Base-by-base conservation (phyloP, 2,329 filamentous ascomycete species). In the Chrysoporthe deuterocubensis region DNA sequence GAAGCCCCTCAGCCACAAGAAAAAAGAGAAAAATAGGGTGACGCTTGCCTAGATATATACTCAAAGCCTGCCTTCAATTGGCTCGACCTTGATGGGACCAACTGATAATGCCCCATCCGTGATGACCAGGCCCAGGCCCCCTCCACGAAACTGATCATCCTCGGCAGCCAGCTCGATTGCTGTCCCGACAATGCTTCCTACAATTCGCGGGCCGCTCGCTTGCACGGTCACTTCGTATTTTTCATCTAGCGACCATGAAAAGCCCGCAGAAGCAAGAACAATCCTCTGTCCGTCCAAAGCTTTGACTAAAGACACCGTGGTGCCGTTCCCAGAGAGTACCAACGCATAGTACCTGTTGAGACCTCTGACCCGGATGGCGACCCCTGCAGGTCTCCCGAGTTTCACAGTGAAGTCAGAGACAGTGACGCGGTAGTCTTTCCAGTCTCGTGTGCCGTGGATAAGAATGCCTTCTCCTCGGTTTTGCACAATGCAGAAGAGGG, bases 381-480 rank as follows among this genome's bases (percentile, higher is more conserved):
- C 62, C n/a, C 76, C 76, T 0, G 64, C 70, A 1, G 71, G 71
- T 3, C 60, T 63, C 4, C 74, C 76, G 4, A 76, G 52, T 18
- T 74, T 74, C 4, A 78, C 42, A 2, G 46, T 68, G 42, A 79
- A 74, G 2, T 70, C 67, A 0, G 62, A 52, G 0, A 74, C 71
- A 3, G 62, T 66, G 9, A 71, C 70, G 0, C 57, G 65, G 65
- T 79, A 78, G 54, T 76, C 71, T 2, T 50, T 66, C 77, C 77
- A 79, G 7, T 77, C 75, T 1, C 76, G 71, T 14, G 76, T 78
- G 2, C 78, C 78, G 11, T 76, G 73, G 57, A 62, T 71, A 1
- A 78, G 67, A 2, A 78, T 66, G 0, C 77, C 78, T 50, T 78
- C 74, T 3, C 74, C 76, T 0, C 48, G 4, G 62, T 77, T 74